These are phyloP conservation scores for Nepenthes gracilis DNA, from an alignment of 148 eudicot genomes.

Conservation along the genomic window DNA sequence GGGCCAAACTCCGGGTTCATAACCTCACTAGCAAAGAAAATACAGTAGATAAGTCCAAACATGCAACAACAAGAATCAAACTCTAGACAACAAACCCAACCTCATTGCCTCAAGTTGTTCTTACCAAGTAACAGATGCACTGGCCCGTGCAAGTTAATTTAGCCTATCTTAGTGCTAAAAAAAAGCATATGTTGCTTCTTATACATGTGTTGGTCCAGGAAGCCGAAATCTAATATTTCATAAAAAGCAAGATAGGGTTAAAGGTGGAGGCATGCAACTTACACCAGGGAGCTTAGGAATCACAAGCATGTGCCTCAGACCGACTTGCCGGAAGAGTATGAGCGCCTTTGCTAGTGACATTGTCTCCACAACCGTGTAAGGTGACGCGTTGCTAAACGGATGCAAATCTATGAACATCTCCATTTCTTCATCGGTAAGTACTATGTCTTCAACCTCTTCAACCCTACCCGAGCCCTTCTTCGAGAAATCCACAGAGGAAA, in stretches of 20 bases:
- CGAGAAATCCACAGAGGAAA: conserved; percentile 66
- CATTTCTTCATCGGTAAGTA: conserved; percentile 70
- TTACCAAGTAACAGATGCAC: too few species aligned
- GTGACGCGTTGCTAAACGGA: conserved; percentile 76
- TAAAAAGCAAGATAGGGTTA: neutral
- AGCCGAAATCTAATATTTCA: neutral
- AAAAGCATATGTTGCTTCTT: neutral
- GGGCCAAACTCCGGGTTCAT: too few species aligned
- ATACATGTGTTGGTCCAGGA: neutral
- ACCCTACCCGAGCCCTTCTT: conserved; percentile 52
- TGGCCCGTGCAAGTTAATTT: too few species aligned
- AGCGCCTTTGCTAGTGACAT: conserved; percentile 95
- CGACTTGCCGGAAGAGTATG: conserved; percentile 82
- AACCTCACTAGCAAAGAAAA: too few species aligned
- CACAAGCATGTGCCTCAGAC: conserved; percentile 84
- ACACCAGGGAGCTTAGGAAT: conserved; percentile 59
- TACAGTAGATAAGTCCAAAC: too few species aligned
- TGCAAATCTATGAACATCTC: conserved; percentile 89
- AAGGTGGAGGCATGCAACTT: conserved; percentile 12
- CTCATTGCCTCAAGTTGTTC: too few species aligned
- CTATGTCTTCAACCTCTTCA: conserved; percentile 51
- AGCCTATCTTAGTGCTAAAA: too few species aligned
- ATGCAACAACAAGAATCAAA: too few species aligned
- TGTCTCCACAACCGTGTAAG: conserved; percentile 80
- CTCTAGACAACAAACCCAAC: too few species aligned